Evolutionary conservation across 192 early-diverging fungal genomes (phyloP).

Genomic region (Linnemannia exigua): DNA sequence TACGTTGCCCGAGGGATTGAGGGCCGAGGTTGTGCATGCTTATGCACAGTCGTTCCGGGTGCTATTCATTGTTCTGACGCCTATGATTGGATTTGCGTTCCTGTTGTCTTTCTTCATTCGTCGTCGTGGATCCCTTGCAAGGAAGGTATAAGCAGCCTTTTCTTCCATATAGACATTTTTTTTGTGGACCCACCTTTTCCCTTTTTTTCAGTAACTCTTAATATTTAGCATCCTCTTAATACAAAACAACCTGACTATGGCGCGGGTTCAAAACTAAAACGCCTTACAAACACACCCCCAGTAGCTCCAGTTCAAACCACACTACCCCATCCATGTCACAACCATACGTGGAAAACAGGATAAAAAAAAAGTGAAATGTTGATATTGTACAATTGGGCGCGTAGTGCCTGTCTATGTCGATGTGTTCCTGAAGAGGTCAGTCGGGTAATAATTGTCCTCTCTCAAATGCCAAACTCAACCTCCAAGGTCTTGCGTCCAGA

Average conservation of each 20-base stretch:
- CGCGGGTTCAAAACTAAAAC: background rate
- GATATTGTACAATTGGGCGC: background rate
- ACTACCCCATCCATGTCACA: background rate
- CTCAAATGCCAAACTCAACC: slow-evolving; percentile 43
- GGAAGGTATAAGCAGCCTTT: background rate
- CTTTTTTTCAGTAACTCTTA: background rate
- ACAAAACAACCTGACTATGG: background rate
- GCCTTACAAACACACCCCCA: background rate
- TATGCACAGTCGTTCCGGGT: slow-evolving; percentile 64
- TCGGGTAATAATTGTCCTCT: no score
- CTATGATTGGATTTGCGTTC: slow-evolving; percentile 61
- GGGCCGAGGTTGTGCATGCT: slow-evolving; percentile 43
- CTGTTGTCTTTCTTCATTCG: slow-evolving; percentile 34
- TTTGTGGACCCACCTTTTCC: background rate
- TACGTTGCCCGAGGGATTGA: slow-evolving; percentile 35
- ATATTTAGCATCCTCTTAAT: slow-evolving; percentile 1
- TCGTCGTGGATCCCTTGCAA: background rate
- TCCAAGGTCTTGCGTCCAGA: slow-evolving; percentile 53
- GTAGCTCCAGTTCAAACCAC: no score
- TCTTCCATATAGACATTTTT: background rate
- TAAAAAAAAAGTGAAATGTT: background rate
- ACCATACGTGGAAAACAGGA: background rate
- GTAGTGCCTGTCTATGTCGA: no score
- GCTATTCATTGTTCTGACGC: slow-evolving; percentile 65
- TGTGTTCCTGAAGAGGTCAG: no score